phyloP scores from a whole-genome alignment of 2,329 filamentous ascomycete genomes.

The Cytospora chrysosperma region DNA sequence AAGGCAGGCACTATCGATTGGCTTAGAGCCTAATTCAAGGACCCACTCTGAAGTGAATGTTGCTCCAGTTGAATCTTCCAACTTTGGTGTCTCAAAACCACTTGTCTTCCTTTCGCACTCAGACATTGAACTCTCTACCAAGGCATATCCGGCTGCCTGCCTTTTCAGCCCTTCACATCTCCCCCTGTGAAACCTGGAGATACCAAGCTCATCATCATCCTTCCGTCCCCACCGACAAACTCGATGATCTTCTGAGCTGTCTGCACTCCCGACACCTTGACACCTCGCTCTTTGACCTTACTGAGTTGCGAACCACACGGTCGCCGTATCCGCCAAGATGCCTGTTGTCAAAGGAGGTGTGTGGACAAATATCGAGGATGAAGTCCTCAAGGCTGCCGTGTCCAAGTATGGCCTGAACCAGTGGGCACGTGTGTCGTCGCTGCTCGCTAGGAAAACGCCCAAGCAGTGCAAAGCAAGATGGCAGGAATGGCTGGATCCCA shows the following conservation, averaged over 20 bases:
- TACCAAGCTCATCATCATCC: neutral
- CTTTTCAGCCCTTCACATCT: neutral
- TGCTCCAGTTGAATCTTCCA: neutral
- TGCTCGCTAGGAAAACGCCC: constrained; percentile 93
- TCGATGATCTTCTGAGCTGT: neutral
- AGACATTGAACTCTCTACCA: neutral
- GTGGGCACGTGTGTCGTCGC: constrained; percentile 96
- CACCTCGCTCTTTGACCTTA: neutral
- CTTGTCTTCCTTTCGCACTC: neutral
- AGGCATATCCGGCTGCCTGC: neutral
- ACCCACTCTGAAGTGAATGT: neutral
- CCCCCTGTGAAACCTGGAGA: neutral
- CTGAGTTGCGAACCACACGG: neutral
- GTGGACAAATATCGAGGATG: constrained; percentile 81
- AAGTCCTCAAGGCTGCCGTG: constrained; percentile 93
- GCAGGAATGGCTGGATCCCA: constrained; percentile 97
- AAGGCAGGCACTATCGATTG: constrained; percentile 10
- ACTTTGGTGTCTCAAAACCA: neutral
- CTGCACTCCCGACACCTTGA: neutral
- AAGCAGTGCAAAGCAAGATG: constrained; percentile 99
- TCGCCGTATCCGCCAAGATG: constrained; percentile 45
- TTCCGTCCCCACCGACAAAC: neutral
- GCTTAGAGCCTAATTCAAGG: neutral
- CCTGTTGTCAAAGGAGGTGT: constrained; percentile 73
- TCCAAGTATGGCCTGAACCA: constrained; percentile 96